A percentile compares a stretch with the other conserved stretches of the same genome.
Conservation (phyloP, 768 basidiomycete species). For the Mycena latifolia region DNA sequence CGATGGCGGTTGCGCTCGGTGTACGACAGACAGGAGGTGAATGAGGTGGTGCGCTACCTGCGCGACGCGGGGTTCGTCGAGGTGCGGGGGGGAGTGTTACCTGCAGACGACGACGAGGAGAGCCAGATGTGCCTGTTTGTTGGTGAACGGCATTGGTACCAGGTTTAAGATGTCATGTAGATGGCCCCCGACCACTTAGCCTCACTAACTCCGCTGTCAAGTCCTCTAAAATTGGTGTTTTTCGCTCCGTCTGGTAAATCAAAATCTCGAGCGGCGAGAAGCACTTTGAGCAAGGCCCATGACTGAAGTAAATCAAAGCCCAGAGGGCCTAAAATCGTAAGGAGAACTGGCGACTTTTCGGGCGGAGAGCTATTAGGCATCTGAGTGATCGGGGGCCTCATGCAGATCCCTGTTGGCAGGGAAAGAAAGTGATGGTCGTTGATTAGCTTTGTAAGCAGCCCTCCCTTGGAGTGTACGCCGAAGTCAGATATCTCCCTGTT, state of each 20-base stretch:
- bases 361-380: too few species aligned
- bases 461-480: constrained; percentile 10
- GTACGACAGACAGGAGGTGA: constrained; percentile 82
- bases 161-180: constrained; percentile 51
- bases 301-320: too few species aligned
- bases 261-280: too few species aligned
- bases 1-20: constrained; percentile 77
- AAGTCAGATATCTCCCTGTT: constrained; percentile 36
- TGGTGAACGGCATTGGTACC: constrained; percentile 73
- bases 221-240: too few species aligned
- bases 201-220: too few species aligned
- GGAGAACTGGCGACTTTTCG: too few species aligned
- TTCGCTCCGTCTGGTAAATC: too few species aligned
- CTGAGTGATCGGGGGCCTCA: too few species aligned
- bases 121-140: constrained; percentile 69
- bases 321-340: too few species aligned
- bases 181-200: too few species aligned
- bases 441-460: not conserved
- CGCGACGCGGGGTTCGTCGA: constrained; percentile 64
- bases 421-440: constrained; percentile 1
- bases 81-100: constrained; percentile 43
- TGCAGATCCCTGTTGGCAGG: not conserved
- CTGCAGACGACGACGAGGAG: constrained; percentile 65
- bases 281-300: too few species aligned
- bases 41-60: constrained; percentile 70